Conservation (phyloP, 2,329 filamentous ascomycete genomes). For the Fusarium sp. region DNA sequence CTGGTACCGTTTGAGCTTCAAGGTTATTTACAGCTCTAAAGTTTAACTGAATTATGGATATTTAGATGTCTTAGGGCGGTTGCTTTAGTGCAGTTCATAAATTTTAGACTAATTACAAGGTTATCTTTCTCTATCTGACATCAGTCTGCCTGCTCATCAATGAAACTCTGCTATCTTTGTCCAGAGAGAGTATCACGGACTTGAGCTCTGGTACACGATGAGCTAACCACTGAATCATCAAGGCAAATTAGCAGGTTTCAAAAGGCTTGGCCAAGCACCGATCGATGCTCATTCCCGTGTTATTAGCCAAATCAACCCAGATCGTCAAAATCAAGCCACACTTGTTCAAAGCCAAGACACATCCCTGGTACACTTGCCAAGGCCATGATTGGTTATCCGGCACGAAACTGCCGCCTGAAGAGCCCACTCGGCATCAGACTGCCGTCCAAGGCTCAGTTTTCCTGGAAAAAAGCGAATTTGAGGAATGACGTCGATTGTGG, state of each 20-base stretch:
- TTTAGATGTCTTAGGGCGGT: background rate
- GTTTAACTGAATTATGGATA: constrained; percentile 8
- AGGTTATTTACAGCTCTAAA: constrained; percentile 15
- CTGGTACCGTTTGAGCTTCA: background rate
- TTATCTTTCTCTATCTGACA: background rate
- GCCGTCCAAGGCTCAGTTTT: constrained; percentile 30
- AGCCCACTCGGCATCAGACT: constrained; percentile 38
- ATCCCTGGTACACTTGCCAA: background rate
- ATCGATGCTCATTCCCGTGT: constrained; percentile 12
- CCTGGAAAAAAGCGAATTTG: background rate
- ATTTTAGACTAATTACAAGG: background rate
- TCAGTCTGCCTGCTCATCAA: background rate
- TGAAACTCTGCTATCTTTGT: background rate
- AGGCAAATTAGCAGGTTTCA: constrained; percentile 17
- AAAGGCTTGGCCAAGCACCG: background rate
- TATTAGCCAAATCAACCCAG: constrained; percentile 1
- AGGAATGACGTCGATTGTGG: constrained; percentile 35
- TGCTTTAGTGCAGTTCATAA: background rate
- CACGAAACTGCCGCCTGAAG: constrained; percentile 29
- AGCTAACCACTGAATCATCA: constrained; percentile 26
- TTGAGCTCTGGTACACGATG: background rate
- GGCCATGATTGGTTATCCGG: constrained; percentile 27
- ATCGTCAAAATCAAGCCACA: constrained; percentile 31
- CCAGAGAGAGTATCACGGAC: background rate
- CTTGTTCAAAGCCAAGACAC: constrained; percentile 27